These are phyloP conservation scores for Chrysanthemum seticuspe DNA, from an alignment of 129 eudicot genomes.

Conservation along the genomic window DNA sequence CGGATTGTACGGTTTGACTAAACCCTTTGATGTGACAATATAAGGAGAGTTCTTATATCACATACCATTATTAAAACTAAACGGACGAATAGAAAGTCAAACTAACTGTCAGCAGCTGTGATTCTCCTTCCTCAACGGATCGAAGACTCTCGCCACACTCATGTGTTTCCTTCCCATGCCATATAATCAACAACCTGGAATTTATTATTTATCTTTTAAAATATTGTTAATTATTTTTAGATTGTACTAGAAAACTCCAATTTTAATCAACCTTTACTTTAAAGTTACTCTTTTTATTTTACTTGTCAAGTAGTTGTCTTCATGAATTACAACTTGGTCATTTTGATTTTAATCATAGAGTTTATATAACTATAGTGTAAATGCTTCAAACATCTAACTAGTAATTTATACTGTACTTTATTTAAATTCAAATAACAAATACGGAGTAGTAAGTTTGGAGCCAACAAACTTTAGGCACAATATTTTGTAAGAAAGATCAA, in stretches of 20 bases:
- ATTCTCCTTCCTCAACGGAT: slow-evolving; percentile 6
- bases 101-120: neutral
- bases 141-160: neutral
- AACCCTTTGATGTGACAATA: no score
- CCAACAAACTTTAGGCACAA: no score
- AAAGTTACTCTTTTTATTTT: neutral
- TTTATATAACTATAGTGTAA: no score
- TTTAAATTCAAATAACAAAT: no score
- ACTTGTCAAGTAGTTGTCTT: neutral
- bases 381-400: no score
- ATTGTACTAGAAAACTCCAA: slow-evolving; percentile 1
- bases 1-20: no score
- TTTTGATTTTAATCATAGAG: no score
- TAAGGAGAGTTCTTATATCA: no score
- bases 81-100: neutral
- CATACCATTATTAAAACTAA: neutral
- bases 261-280: neutral
- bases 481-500: no score
- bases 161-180: neutral
- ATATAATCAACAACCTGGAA: neutral
- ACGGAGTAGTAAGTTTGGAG: no score
- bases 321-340: no score
- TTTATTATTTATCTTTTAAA: neutral
- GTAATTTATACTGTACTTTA: no score
- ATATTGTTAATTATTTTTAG: neutral